Percentiles rank a stretch among this genome's conserved stretches.
Conservation (phyloP, 179 eudicot genomes). For the Spergularia azorica region DNA sequence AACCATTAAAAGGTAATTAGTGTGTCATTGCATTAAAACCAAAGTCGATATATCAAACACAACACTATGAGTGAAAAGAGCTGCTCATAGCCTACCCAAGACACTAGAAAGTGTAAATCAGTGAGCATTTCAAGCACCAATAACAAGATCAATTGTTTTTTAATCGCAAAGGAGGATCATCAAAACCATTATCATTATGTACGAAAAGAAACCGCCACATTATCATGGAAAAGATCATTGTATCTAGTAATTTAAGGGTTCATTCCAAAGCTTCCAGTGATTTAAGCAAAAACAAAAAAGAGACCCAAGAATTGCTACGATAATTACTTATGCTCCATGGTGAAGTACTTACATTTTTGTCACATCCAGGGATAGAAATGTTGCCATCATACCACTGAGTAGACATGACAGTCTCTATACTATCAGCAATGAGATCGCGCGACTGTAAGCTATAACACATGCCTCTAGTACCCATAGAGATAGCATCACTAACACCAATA, state of each 20-base stretch:
- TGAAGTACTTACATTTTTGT: slow-evolving; percentile 74
- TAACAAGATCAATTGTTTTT: not conserved
- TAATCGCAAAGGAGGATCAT: not conserved
- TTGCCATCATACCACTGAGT: slow-evolving; percentile 99
- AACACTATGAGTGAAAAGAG: not conserved
- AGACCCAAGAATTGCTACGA: not conserved
- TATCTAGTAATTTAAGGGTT: not conserved
- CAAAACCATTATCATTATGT: not conserved
- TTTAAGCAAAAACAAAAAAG: not conserved
- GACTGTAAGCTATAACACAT: slow-evolving; percentile 96
- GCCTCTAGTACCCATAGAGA: slow-evolving; percentile 97
- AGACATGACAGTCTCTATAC: slow-evolving; percentile 95
- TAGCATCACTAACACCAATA: slow-evolving; percentile 95
- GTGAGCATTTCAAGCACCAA: not conserved
- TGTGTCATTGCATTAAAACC: slow-evolving; percentile 12
- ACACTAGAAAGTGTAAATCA: not conserved
- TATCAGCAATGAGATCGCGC: slow-evolving; percentile 96
- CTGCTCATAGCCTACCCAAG: not conserved
- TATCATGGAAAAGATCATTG: not conserved
- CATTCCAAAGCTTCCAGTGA: not conserved
- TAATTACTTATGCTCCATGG: not conserved
- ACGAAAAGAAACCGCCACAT: not conserved
- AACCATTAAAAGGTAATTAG: slow-evolving; percentile 7
- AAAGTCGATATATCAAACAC: slow-evolving; percentile 13
- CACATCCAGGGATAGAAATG: slow-evolving; percentile 98